Evolutionary conservation across 2,329 filamentous ascomycete species (phyloP).

Genomic region (Aureobasidium sp.): DNA sequence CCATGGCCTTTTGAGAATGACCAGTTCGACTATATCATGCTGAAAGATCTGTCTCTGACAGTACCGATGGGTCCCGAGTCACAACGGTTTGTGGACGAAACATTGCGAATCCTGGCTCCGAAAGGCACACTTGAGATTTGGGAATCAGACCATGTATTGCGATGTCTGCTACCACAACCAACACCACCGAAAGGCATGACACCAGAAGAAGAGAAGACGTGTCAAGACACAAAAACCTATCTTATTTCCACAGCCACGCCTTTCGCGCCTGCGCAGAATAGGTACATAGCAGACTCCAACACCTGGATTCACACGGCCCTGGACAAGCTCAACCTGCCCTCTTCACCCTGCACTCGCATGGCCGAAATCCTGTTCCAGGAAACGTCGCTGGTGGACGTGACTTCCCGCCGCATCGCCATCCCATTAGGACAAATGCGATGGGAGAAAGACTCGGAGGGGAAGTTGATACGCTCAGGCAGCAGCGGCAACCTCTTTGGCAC

Average conservation of each 20-base stretch:
- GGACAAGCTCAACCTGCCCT: slow-evolving; percentile 60
- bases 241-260: slow-evolving; percentile 76
- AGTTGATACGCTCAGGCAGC: slow-evolving; percentile 19
- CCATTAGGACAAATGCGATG: slow-evolving; percentile 78
- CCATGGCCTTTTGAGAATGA: slow-evolving; percentile 73
- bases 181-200: slow-evolving; percentile 47
- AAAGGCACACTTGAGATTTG: slow-evolving; percentile 80
- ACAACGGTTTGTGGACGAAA: slow-evolving; percentile 59
- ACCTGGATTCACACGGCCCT: slow-evolving; percentile 71
- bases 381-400: slow-evolving; percentile 63
- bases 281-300: slow-evolving; percentile 77
- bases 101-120: slow-evolving; percentile 65
- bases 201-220: slow-evolving; percentile 57
- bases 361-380: slow-evolving; percentile 76
- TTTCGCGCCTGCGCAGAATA: slow-evolving; percentile 72
- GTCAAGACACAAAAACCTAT: slow-evolving; percentile 69
- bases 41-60: slow-evolving; percentile 74
- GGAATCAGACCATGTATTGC: slow-evolving; percentile 80
- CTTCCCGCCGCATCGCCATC: slow-evolving; percentile 73
- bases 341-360: slow-evolving; percentile 72
- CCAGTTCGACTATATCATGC: slow-evolving; percentile 82
- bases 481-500: slow-evolving; percentile 20
- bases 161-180: slow-evolving; percentile 74
- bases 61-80: slow-evolving; percentile 51
- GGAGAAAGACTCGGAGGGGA: slow-evolving; percentile 51